Evolutionary conservation across 768 basidiomycete species (phyloP), one percentile per base, ranked within the genome.

Genomic region (Psilocybe tampanensis): DNA sequence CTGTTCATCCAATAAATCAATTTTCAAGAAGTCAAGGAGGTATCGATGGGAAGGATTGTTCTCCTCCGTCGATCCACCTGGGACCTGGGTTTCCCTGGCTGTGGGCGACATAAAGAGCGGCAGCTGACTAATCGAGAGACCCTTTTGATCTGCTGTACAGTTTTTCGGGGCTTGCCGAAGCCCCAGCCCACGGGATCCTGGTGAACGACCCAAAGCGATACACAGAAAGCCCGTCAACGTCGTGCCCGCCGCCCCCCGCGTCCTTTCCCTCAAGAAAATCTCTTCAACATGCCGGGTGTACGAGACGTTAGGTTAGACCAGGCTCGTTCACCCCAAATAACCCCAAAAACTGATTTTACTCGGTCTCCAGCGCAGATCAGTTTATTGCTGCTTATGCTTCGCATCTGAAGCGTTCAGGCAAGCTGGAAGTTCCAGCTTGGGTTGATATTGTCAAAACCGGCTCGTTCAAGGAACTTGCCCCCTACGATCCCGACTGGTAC

Each of bases 401-500:
- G 71, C 95, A 98, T 77, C 83, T 98, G 72, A 98, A 98, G 81
- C 90, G 95, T 65, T 95, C 94, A 62, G 97, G 97, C 76, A 98
- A 98, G 83, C 92, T 99, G 70, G 95, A 99, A 81, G 92, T 98
- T 60, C 96, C 96, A 66, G 89, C 86, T 76, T 98, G 96, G 96
- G 96, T 92, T 60, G 96, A 97, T 76, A 80, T 98, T 67, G 97
- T 99, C 74, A 99, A 99, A 84, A 99, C 97, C 60, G 96, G 93
- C 73, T 80, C 90, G 58, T 95, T 82, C 85, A 98, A 98, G 77
- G 97, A 99, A 79, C 92, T 97, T 59, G 96, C 95, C 52, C 97
- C 97, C 53, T 98, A 98, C 79, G 94, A 98, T 77, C 92, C 94
- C 42, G 97, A 99, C 76, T 99, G 97, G 97, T 99, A 88, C 85